A percentile compares a stretch with the other conserved stretches of the same genome.
Conservation (phyloP, 805 yeast genomes). For the Aciculoconidium aculeatum region DNA sequence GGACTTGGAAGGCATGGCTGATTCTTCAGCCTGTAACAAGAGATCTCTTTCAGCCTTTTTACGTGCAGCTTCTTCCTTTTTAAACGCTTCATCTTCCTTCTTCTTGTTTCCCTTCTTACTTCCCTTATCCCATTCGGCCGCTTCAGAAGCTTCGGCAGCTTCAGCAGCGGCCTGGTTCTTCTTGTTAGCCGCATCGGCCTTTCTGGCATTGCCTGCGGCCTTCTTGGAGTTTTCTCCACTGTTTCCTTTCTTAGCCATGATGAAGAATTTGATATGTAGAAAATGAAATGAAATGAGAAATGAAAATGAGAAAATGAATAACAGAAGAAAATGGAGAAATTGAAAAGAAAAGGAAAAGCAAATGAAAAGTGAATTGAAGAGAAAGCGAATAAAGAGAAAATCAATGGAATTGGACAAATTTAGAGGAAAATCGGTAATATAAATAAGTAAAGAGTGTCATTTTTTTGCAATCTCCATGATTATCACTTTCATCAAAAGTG, state of each 20-base stretch:
- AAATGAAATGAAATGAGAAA: too few species aligned
- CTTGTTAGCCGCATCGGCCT: conserved; percentile 58
- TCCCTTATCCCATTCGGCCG: conserved; percentile 65
- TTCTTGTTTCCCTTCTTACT: conserved; percentile 64
- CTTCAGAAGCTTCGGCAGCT: conserved; percentile 48
- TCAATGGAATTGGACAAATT: too few species aligned
- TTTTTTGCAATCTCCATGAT: too few species aligned
- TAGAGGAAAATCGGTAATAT: too few species aligned
- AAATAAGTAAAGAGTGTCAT: too few species aligned
- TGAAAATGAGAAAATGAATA: too few species aligned
- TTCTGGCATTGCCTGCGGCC: conserved; percentile 59
- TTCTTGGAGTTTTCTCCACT: conserved; percentile 50
- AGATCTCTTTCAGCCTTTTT: conserved; percentile 82
- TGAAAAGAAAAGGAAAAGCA: too few species aligned
- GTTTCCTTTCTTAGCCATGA: conserved; percentile 39
- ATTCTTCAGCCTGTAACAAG: conserved; percentile 58
- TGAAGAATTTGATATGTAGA: conserved; percentile 3
- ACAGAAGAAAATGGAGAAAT: too few species aligned
- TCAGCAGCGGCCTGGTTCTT: conserved; percentile 49
- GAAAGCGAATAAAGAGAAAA: too few species aligned
- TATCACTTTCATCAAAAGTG: too few species aligned
- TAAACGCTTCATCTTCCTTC: conserved; percentile 61
- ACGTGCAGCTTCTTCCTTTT: conserved; percentile 68
- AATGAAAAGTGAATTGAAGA: too few species aligned
- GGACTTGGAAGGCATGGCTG: conserved; percentile 54